Base-by-base conservation (phyloP, 106 monocot genomes). In the Acanthochlamys bracteata region DNA sequence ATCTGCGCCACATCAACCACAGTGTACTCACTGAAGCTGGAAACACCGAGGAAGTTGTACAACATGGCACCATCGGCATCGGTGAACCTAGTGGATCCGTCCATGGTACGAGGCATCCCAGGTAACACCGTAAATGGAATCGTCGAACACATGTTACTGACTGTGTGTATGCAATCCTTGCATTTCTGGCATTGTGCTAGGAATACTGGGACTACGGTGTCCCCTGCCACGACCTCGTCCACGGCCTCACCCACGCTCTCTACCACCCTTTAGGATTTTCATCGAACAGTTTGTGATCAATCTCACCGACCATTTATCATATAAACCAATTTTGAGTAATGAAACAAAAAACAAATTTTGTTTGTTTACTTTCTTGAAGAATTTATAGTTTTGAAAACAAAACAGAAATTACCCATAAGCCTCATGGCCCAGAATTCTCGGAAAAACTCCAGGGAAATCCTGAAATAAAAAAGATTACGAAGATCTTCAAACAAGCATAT, bases 11-110 rank as follows among this genome's bases (percentile, higher is more conserved):
- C 83, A 63, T 98, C 92, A 3, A 98, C 92, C 13, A 98, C 98
- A 2, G 98, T 89, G 78, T 98, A 98, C 74, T 98, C 83, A 25
- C 27, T 23, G 75, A 98, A 98, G 76, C 98, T 98, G 45, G 98
- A 92, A 1, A 98, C 85, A 22, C 45, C 63, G 20, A 85, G 58
- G 63, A 83, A 88, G 63, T 83, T 77, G 68, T 75, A 66, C 13
- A 43, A 8, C 7, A 7, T 13, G 10, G 42, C 57, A 1, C 91
- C 91, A 0, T 25, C 27, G 0, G 66, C 59, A 55, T 76, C 80
- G 20, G 66, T 77, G 75, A 88, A 83, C 24, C 78, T 27, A 42
- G 42, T 46, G 45, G 53, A 16, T n/a, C 11, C 53, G 24, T 59
- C 65, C 14, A 54, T 62, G 45, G 83, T 83, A 27, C 84, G 68